Evolutionary conservation across 1,284 basidiomycete genomes (phyloP).

Genomic region (Neotropicomus parvogracilis): DNA sequence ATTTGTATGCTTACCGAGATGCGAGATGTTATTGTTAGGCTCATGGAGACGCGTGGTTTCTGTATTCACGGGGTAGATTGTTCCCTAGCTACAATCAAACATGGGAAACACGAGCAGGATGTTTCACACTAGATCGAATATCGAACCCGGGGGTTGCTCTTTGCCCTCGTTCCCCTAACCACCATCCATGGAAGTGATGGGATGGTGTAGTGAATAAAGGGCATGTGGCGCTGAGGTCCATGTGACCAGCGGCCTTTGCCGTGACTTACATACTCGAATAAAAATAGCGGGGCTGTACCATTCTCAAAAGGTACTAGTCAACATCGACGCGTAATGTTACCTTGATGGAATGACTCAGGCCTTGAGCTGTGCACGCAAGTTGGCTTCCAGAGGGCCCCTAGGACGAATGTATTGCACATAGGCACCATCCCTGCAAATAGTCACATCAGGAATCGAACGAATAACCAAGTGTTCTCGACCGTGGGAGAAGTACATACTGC

Average conservation of each 20-base stretch:
- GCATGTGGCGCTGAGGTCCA: conserved; percentile 28
- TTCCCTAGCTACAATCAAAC: conserved; percentile 19
- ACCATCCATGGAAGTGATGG: conserved; percentile 50
- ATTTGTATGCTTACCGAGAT: too few species aligned
- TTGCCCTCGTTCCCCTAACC: conserved; percentile 81
- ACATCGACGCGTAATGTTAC: conserved; percentile 8
- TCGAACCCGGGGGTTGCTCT: conserved; percentile 39
- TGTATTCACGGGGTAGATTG: conserved; percentile 15
- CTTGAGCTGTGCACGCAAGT: conserved; percentile 80
- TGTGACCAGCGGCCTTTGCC: neutral
- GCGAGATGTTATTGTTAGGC: too few species aligned
- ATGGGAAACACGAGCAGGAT: conserved; percentile 15
- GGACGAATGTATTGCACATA: conserved; percentile 90
- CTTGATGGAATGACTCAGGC: conserved; percentile 40
- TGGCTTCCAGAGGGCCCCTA: conserved; percentile 79
- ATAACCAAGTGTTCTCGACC: neutral
- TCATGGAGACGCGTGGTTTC: neutral
- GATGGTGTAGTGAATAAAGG: conserved; percentile 75
- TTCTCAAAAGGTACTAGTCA: conserved; percentile 25
- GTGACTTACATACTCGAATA: conserved; percentile 9
- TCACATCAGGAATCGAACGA: conserved; percentile 6
- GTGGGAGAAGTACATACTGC: conserved; percentile 54
- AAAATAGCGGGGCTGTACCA: conserved; percentile 12
- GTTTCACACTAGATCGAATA: conserved; percentile 22
- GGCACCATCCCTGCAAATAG: conserved; percentile 63